phyloP scores from a whole-genome alignment of 2,329 filamentous ascomycete genomes.

The Boeremia exigua region DNA sequence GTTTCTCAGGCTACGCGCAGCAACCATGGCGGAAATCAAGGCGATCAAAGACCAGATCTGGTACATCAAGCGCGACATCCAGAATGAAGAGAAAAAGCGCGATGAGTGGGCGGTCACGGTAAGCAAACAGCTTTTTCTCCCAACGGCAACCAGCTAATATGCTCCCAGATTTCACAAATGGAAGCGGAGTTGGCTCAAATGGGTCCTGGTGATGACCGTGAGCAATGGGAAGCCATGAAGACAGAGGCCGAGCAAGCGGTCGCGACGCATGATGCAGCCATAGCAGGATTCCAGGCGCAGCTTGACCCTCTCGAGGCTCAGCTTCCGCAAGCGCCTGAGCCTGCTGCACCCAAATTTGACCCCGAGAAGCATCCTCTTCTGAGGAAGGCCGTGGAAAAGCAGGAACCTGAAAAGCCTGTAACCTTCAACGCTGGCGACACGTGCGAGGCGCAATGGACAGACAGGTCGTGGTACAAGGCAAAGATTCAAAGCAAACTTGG shows the following conservation, averaged over 20 bases:
- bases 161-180: conserved; percentile 8
- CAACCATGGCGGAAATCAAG: conserved; percentile 34
- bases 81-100: conserved; percentile 26
- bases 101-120: conserved; percentile 28
- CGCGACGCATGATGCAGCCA: conserved; percentile 76
- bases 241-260: conserved; percentile 84
- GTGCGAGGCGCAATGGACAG: conserved; percentile 89
- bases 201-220: conserved; percentile 77
- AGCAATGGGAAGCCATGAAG: conserved; percentile 80
- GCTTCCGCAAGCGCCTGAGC: conserved; percentile 50
- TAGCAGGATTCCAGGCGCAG: conserved; percentile 69
- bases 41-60: conserved; percentile 36
- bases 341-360: conserved; percentile 68
- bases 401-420: conserved; percentile 48
- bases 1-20: neutral
- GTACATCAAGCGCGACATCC: conserved; percentile 33
- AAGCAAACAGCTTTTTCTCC: neutral
- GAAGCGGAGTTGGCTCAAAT: conserved; percentile 40
- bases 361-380: conserved; percentile 80
- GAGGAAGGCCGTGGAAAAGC: conserved; percentile 56
- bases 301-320: conserved; percentile 63
- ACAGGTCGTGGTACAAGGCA: conserved; percentile 89
- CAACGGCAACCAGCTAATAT: neutral
- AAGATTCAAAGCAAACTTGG: conserved; percentile 94
- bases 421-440: conserved; percentile 87